These are phyloP conservation scores for Metarhizium humberi DNA, from an alignment of 2,329 filamentous ascomycete species.

Conservation along the genomic window DNA sequence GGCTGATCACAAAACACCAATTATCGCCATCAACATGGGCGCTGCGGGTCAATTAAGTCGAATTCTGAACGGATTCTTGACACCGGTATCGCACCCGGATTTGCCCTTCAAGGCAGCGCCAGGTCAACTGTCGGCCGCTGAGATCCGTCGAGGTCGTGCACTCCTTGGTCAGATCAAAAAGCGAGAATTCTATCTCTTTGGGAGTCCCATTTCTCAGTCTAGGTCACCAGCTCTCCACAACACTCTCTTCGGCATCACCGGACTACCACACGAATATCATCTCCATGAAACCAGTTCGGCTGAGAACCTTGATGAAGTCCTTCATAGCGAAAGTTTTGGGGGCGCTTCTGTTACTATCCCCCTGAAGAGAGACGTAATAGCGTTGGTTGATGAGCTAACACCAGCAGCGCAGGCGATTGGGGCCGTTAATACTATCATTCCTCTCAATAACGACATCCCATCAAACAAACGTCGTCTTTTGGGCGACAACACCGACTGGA, in stretches of 20 bases:
- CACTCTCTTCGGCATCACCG: slow-evolving; percentile 63
- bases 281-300: slow-evolving; percentile 63
- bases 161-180: slow-evolving; percentile 70
- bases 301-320: slow-evolving; percentile 51
- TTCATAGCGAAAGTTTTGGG: slow-evolving; percentile 69
- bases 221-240: slow-evolving; percentile 89
- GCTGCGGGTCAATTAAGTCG: slow-evolving; percentile 77
- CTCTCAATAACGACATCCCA: slow-evolving; percentile 27
- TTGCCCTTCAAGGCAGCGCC: slow-evolving; percentile 92
- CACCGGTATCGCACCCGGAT: slow-evolving; percentile 81
- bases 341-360: slow-evolving; percentile 95
- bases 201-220: slow-evolving; percentile 72
- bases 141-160: slow-evolving; percentile 72
- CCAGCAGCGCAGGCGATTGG: slow-evolving; percentile 75
- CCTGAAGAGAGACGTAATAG: slow-evolving; percentile 81
- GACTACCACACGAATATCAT: slow-evolving; percentile 77
- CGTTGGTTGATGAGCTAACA: slow-evolving; percentile 69
- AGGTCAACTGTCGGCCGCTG: slow-evolving; percentile 81
- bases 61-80: slow-evolving; percentile 86
- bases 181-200: slow-evolving; percentile 79
- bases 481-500: slow-evolving; percentile 94
- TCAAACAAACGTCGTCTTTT: slow-evolving; percentile 46
- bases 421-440: slow-evolving; percentile 88
- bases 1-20: slow-evolving; percentile 63
- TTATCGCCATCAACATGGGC: slow-evolving; percentile 97